Conservation (phyloP, 441 rosid genomes). For the Omphalea diandra region DNA sequence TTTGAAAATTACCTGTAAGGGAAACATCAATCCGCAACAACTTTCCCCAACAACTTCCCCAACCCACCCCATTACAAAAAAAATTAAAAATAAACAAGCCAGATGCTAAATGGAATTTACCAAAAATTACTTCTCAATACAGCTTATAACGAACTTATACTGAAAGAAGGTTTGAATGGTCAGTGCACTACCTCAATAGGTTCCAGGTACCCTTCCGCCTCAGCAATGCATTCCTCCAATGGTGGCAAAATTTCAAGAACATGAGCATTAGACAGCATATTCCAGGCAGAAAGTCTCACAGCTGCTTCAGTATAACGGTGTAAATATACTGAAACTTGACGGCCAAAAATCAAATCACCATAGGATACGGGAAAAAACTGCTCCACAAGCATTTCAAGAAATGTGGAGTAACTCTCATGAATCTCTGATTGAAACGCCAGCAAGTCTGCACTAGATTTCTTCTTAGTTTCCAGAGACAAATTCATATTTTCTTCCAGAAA, state of each 20-base stretch:
- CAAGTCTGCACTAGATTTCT: slow-evolving; percentile 30
- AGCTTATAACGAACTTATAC: neutral
- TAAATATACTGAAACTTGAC: slow-evolving; percentile 77
- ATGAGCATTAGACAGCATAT: slow-evolving; percentile 52
- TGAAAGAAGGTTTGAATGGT: slow-evolving; percentile 4
- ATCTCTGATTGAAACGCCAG: slow-evolving; percentile 73
- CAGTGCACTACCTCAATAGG: slow-evolving; percentile 66
- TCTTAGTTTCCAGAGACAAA: slow-evolving; percentile 22
- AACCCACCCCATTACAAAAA: too few relatives aligned
- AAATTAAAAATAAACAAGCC: too few relatives aligned
- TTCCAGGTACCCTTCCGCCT: slow-evolving; percentile 76
- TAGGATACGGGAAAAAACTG: slow-evolving; percentile 84
- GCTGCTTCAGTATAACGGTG: slow-evolving; percentile 65
- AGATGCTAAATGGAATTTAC: too few relatives aligned
- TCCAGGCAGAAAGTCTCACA: slow-evolving; percentile 76
- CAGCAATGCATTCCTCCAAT: slow-evolving; percentile 59
- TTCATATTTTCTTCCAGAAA: slow-evolving; percentile 20
- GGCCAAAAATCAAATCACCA: slow-evolving; percentile 73
- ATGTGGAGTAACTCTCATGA: slow-evolving; percentile 72
- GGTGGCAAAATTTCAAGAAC: slow-evolving; percentile 89
- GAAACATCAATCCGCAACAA: too few relatives aligned
- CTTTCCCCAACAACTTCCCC: too few relatives aligned
- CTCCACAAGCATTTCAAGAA: slow-evolving; percentile 77
- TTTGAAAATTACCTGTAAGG: too few relatives aligned
- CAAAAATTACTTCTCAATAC: too few relatives aligned